A percentile compares a stretch with the other conserved stretches of the same genome.
Evolutionary conservation across 768 basidiomycete genomes (phyloP).

Genomic region (Podaxis sp.): DNA sequence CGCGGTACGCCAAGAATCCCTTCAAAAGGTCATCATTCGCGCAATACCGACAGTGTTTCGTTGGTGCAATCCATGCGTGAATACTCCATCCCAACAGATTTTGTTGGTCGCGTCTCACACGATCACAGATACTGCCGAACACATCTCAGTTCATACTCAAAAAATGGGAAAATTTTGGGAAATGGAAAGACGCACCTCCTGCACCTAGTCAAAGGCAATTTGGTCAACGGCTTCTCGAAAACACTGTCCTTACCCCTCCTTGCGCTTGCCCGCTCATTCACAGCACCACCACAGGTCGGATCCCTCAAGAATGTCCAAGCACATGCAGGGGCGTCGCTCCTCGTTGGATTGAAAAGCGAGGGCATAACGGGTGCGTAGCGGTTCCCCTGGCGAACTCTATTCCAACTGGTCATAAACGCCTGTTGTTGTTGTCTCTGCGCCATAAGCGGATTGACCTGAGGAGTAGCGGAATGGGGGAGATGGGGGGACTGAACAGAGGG

Average conservation of each 20-base stretch:
- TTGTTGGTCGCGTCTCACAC: slow-evolving; percentile 7
- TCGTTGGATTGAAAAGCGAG: slow-evolving; percentile 6
- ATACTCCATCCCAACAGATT: slow-evolving; percentile 5
- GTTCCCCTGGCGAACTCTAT: background rate
- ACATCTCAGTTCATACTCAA: background rate
- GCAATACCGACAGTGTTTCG: slow-evolving; percentile 9
- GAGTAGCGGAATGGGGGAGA: background rate
- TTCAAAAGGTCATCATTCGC: background rate
- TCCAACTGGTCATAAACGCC: slow-evolving; percentile 7
- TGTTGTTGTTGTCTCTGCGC: slow-evolving; percentile 2
- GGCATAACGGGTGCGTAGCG: slow-evolving; percentile 6
- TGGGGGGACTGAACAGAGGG: background rate
- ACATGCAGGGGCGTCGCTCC: background rate
- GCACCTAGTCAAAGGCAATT: slow-evolving; percentile 8
- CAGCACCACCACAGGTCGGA: background rate
- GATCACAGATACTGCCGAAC: slow-evolving; percentile 5
- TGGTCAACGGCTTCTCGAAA: slow-evolving; percentile 6
- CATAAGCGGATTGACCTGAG: slow-evolving; percentile 1
- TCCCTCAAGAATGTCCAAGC: slow-evolving; percentile 8
- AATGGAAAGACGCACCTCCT: slow-evolving; percentile 2
- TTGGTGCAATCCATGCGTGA: slow-evolving; percentile 2
- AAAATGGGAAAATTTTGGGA: background rate
- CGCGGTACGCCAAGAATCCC: background rate
- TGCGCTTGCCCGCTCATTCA: background rate
- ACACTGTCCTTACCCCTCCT: background rate